phyloP scores from a whole-genome alignment of 2,329 filamentous ascomycete genomes.

The Whalleya microplaca region DNA sequence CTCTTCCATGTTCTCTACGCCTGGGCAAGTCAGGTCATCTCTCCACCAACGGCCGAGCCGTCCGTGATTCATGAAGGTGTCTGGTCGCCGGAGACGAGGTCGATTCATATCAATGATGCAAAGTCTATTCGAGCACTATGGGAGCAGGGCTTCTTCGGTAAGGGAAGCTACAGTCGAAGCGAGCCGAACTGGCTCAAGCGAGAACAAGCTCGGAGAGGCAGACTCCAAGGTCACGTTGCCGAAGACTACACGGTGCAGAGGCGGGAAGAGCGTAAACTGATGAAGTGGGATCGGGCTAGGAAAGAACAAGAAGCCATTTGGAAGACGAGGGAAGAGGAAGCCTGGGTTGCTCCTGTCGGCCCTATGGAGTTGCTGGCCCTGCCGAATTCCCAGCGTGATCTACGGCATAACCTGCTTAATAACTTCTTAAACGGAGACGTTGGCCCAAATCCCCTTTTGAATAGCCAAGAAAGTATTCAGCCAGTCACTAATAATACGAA shows the following conservation, averaged over 20 bases:
- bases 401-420: slow-evolving; percentile 25
- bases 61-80: slow-evolving; percentile 69
- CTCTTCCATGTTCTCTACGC: slow-evolving; percentile 78
- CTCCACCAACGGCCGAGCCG: slow-evolving; percentile 67
- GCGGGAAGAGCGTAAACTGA: slow-evolving; percentile 77
- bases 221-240: slow-evolving; percentile 69
- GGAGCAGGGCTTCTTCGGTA: slow-evolving; percentile 98
- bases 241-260: slow-evolving; percentile 80
- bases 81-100: slow-evolving; percentile 81
- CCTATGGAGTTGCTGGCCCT: slow-evolving; percentile 54
- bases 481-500: not conserved
- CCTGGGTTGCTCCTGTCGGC: slow-evolving; percentile 48
- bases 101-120: slow-evolving; percentile 81
- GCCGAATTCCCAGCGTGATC: slow-evolving; percentile 57
- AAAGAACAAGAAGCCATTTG: slow-evolving; percentile 84
- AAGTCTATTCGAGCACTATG: slow-evolving; percentile 79
- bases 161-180: slow-evolving; percentile 89
- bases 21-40: slow-evolving; percentile 74
- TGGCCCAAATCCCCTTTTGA: not conserved
- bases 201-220: slow-evolving; percentile 73
- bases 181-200: slow-evolving; percentile 91
- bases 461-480: not conserved
- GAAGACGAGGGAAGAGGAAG: slow-evolving; percentile 60
- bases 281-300: slow-evolving; percentile 91
- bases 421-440: slow-evolving; percentile 18